Base-by-base conservation (phyloP, 73 alveolate species). In the Symbiodinium natans region DNA sequence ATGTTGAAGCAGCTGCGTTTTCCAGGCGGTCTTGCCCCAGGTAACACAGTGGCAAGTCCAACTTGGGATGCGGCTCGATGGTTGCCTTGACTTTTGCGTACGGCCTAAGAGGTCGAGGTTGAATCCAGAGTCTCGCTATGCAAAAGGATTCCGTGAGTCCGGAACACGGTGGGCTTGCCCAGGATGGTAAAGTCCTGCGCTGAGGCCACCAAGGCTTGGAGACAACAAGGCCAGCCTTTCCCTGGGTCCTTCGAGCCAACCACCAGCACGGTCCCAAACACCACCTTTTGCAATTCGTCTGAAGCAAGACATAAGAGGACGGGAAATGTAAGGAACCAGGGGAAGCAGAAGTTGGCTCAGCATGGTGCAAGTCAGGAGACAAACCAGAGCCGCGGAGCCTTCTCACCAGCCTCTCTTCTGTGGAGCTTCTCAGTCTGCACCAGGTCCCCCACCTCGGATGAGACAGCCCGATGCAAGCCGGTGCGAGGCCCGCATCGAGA, bases 371-470 rank as follows among this genome's bases (percentile, higher is more conserved):
- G 41, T 31, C 15, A 73, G 41, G 39, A 73, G 33, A 0, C 34
- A 10, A 33, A 73, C 23, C 41, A n/a, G n/a, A n/a, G n/a, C n/a
- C 25, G 41, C 8, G 63, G 90, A 13, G 80, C 89, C 99, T 80
- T 77, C 99, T 77, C 93, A 33, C 99, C 99, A 9, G 99, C 99
- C n/a, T 93, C 86, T 93, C 99, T 33, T 71, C 99, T 77, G 82
- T 93, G 99, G 6, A 93, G 85, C 75, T 80, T 93, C 73, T 93
- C 99, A 38, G 84, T 80, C 48, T 93, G 99, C 68, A 93, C 99
- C 17, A 93, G 52, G 46, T 93, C 99, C 1, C 99, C 99, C 2
- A 93, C 92, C 95, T 87, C 3, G 33, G 46, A 23, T 27, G 43
- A 74, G 39, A 74, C 15, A 21, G 85, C 13, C 34, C 3, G 10